phyloP scores from a whole-genome alignment of 2,329 filamentous ascomycete species.

The Pseudogymnoascus sp. region DNA sequence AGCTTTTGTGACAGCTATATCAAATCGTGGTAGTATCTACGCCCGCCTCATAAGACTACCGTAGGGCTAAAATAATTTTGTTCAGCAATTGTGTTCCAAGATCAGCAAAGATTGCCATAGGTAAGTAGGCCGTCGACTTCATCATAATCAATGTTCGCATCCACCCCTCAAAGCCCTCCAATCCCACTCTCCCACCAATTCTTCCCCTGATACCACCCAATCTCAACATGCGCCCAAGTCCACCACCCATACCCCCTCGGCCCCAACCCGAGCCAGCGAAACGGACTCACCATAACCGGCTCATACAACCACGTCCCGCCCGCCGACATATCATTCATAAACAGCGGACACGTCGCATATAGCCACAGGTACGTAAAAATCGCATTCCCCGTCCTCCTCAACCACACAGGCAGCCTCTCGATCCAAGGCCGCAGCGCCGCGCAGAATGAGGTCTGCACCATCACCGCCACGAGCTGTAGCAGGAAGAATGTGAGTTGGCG shows the following conservation, averaged over 20 bases:
- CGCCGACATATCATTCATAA: slow-evolving; percentile 69
- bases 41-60: background rate
- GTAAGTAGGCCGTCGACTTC: background rate
- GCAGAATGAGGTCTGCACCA: slow-evolving; percentile 44
- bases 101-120: background rate
- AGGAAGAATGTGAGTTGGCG: slow-evolving; percentile 61
- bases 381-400: slow-evolving; percentile 50
- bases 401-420: slow-evolving; percentile 33
- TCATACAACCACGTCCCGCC: slow-evolving; percentile 74
- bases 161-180: background rate
- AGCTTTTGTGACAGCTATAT: background rate
- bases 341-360: slow-evolving; percentile 50
- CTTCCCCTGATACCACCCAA: slow-evolving; percentile 50
- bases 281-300: slow-evolving; percentile 64
- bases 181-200: slow-evolving; percentile 55
- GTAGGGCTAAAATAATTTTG: background rate
- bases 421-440: slow-evolving; percentile 28
- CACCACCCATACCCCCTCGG: slow-evolving; percentile 52
- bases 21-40: background rate
- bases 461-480: slow-evolving; percentile 57
- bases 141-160: background rate
- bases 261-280: slow-evolving; percentile 60
- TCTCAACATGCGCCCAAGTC: slow-evolving; percentile 48
- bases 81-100: background rate
- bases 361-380: slow-evolving; percentile 58